These are phyloP conservation scores for Solanum verrucosum DNA, from an alignment of 257 asterid species.

Conservation along the genomic window DNA sequence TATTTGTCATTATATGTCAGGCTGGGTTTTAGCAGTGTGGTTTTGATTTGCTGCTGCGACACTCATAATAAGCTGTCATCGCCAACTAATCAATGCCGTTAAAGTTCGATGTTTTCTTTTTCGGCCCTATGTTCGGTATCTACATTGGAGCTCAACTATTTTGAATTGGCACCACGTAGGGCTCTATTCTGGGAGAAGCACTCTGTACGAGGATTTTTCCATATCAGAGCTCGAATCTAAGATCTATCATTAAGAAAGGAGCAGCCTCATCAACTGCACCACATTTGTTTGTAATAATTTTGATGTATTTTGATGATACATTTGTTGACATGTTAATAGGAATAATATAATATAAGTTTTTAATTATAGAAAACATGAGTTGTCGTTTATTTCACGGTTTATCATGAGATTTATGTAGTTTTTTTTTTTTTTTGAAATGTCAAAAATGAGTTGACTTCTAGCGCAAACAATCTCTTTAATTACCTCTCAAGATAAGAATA, in stretches of 20 bases:
- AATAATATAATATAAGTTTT: too few species aligned
- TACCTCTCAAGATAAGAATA: too few species aligned
- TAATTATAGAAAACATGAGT: too few species aligned
- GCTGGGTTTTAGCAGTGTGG: background rate
- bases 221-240: background rate
- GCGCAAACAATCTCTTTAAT: too few species aligned
- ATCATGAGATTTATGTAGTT: too few species aligned
- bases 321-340: background rate
- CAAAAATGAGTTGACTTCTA: background rate
- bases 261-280: fast-evolving
- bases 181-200: too few species aligned
- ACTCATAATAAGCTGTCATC: background rate
- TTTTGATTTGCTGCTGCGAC: background rate
- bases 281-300: too few species aligned
- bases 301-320: background rate
- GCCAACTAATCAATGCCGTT: background rate
- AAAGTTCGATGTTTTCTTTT: background rate
- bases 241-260: too few species aligned
- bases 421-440: too few species aligned
- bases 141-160: background rate
- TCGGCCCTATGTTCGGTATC: too few species aligned
- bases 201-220: too few species aligned
- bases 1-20: background rate
- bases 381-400: too few species aligned
- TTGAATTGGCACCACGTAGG: fast-evolving